Conservation (phyloP, 441 rosid genomes). For the Populus hybrid region DNA sequence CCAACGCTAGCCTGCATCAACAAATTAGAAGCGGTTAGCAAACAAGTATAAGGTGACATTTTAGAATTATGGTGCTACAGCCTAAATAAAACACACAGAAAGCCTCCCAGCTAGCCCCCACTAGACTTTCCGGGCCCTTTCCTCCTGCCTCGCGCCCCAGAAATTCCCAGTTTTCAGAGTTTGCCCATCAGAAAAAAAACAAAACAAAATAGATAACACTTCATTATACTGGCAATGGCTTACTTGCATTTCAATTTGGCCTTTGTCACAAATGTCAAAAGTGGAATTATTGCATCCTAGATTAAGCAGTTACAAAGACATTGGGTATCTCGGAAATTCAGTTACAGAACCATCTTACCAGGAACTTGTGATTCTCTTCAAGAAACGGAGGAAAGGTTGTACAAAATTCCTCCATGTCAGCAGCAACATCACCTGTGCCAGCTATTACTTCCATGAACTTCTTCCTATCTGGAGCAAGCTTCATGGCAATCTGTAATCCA, state of each 20-base stretch:
- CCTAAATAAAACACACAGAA: background rate
- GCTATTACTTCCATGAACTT: conserved; percentile 87
- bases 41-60: background rate
- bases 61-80: background rate
- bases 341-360: conserved; percentile 45
- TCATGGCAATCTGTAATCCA: conserved; percentile 69
- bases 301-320: background rate
- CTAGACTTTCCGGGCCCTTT: background rate
- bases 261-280: background rate
- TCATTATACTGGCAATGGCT: background rate
- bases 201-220: background rate
- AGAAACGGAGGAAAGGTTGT: conserved; percentile 71
- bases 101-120: background rate
- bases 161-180: background rate
- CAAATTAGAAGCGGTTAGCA: conserved; percentile 12
- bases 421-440: conserved; percentile 67
- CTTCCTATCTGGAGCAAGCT: conserved; percentile 94
- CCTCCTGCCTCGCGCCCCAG: background rate
- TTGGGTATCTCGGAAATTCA: conserved; percentile 4
- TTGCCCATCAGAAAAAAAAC: background rate
- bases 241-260: background rate
- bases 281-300: background rate
- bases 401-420: conserved; percentile 86
- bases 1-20: conserved; percentile 66
- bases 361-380: conserved; percentile 80